Evolutionary conservation across 208 protist genomes (phyloP), one percentile per base, ranked within the genome.

Genomic region (Trypanosoma melophagium): DNA sequence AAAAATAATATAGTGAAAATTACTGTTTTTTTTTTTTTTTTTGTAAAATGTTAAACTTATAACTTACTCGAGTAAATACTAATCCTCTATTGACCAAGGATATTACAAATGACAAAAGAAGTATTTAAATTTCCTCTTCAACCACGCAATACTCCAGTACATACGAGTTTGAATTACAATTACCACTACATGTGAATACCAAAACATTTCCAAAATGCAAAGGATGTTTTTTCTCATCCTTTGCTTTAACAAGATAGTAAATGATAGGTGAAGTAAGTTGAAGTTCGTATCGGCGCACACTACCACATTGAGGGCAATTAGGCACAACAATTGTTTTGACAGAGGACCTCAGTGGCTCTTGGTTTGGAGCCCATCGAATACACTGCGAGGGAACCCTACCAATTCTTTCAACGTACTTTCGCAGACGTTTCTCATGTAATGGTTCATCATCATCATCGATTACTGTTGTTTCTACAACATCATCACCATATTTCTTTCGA

Each of bases 171-270:
- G 22, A 42, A 55, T 81, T 80, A 50, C 64, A 96, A 69, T 91
- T 77, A 16, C 53, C 66, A 47, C 74, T 79, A 69, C 91, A 96
- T 19, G 91, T 94, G 57, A 84, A 94, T 17, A 94, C 76, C 17
- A 88, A 60, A 31, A 96, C 69, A 66, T 92, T 94, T 52, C 84
- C 86, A 70, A 96, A 96, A 66, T 93, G 87, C 52, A 96, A 40
- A 24, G 61, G 44, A 9, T 79, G 60, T 54, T 92, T 88, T 35
- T 86, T 76, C 16, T 66, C 69, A 58, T 89, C 88, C 17, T 71
- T 70, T 56, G 66, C 40, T 49, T 81, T 87, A 8, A 84, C 94
- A 31, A 96, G 76, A 59, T 79, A 96, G 57, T 93, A 96, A 44
- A 96, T 82, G 3, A 74, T 66, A 4, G 88, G 91, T 1, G 91